Evolutionary conservation across 306 rosid species (phyloP).

Genomic region (Lupinus albus): DNA sequence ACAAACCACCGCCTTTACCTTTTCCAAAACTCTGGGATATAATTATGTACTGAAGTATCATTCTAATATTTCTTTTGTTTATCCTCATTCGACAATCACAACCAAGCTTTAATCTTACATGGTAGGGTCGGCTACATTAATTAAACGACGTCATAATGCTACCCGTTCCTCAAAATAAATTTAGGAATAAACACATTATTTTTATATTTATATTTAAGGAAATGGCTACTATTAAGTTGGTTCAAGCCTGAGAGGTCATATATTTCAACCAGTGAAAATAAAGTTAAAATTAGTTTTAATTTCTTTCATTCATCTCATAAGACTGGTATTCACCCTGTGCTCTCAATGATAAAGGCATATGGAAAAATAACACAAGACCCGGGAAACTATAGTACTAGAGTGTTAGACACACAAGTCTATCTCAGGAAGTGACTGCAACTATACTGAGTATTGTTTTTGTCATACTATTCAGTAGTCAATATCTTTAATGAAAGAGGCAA

Average conservation of each 20-base stretch:
- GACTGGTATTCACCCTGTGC: constrained; percentile 4
- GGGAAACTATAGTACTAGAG: constrained; percentile 15
- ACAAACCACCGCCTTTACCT: constrained; percentile 17
- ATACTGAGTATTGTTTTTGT: constrained; percentile 10
- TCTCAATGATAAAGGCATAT: constrained; percentile 9
- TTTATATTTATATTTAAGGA: background rate
- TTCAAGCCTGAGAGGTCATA: constrained; percentile 1
- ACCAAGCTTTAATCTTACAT: too few species aligned
- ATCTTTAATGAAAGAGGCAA: constrained; percentile 27
- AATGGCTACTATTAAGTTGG: constrained; percentile 8
- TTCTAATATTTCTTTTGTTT: constrained; percentile 15
- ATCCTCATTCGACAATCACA: background rate
- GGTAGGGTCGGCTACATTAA: too few species aligned
- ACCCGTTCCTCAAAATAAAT: constrained; percentile 1
- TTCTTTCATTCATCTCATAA: background rate
- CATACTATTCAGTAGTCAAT: constrained; percentile 8
- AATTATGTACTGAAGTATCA: background rate
- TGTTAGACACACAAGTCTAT: constrained; percentile 6
- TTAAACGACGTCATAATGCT: too few species aligned
- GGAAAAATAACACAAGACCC: background rate
- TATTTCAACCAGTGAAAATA: constrained; percentile 24
- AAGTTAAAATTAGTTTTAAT: background rate
- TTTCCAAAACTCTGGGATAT: constrained; percentile 8
- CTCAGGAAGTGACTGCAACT: constrained; percentile 25
- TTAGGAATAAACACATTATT: constrained; percentile 2